These are phyloP conservation scores for Capsicum chinense DNA, from an alignment of 257 asterid genomes.

Conservation along the genomic window DNA sequence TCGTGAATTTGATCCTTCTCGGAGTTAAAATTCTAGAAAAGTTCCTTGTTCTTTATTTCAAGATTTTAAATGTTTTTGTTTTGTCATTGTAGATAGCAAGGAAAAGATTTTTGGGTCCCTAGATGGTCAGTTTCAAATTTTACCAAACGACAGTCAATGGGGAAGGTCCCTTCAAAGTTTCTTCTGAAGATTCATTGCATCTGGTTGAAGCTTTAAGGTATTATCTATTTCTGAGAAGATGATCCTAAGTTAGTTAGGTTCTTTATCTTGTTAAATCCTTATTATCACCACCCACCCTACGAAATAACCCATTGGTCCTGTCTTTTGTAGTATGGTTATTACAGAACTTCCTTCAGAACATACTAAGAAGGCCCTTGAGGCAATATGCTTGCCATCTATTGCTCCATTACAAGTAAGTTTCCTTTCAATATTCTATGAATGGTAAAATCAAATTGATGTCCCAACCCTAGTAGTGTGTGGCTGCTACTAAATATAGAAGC, in stretches of 20 bases:
- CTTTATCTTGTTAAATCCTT: slow-evolving; percentile 22
- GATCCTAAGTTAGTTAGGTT: slow-evolving; percentile 6
- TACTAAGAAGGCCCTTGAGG: too few species aligned
- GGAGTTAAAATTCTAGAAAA: too few species aligned
- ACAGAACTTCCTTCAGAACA: too few species aligned
- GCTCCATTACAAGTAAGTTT: too few species aligned
- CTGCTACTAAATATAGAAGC: too few species aligned
- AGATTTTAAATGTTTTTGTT: too few species aligned
- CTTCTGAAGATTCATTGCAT: slow-evolving; percentile 90
- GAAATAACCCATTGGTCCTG: slow-evolving; percentile 25
- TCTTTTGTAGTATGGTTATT: slow-evolving; percentile 70
- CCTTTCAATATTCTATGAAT: too few species aligned
- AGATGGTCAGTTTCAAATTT: slow-evolving; percentile 87
- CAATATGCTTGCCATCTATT: too few species aligned
- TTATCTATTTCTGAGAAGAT: slow-evolving; percentile 26
- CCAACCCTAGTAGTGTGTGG: too few species aligned
- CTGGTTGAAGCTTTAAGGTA: slow-evolving; percentile 58
- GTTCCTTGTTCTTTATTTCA: too few species aligned
- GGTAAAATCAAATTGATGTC: too few species aligned
- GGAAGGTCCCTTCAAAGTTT: slow-evolving; percentile 90
- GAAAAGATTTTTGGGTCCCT: slow-evolving; percentile 83
- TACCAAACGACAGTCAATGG: slow-evolving; percentile 82
- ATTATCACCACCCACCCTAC: slow-evolving; percentile 15
- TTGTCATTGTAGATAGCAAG: slow-evolving; percentile 31
- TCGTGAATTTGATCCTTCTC: too few species aligned